Evolutionary conservation across 176 grass and related monocot species (phyloP), one percentile per base, ranked within the genome.

Genomic region (Eleusine coracana): DNA sequence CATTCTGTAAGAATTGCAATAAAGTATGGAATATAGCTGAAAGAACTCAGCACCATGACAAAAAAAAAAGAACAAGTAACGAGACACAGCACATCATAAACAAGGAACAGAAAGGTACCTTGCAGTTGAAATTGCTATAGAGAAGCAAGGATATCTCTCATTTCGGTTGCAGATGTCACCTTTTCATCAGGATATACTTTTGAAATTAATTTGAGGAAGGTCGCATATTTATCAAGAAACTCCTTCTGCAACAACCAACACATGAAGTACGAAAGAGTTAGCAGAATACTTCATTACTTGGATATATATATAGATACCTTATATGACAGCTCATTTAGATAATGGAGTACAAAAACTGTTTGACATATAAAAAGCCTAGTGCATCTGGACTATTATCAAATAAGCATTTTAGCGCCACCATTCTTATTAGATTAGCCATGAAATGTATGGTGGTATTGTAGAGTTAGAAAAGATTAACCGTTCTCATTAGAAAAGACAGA

Each of bases 101-200:
- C 27, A 48, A 79, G 66, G 12, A 7, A 44, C 0, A 34, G 3
- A 50, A 87, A 71, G 12, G 5, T 85, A 89, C 87, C 82, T 85
- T 89, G n/a, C 71, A 29, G 79, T 23, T 28, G 3, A 60, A 60
- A 80, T 54, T 54, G 56, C 78, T 90, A 93, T 27, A 94, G 49
- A 17, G 85, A 70, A 51, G 85, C 74, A 23, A 98, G 82, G 25
- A 84, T 77, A 50, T 98, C 88, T 77, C 75, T 87, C 92, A 98
- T 95, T 64, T 98, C 91, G 16, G 72, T 59, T 25, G 84, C 89
- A 6, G 92, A 89, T 70, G 68, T 84, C 44, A 98, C 75, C 18
- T 84, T 90, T 86, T 98, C 96, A 49, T 66, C 94, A 59, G 91
- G 92, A 81, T 98, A 98, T 93, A 98, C 93, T 88, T 90, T 95